A percentile compares a stretch with the other conserved stretches of the same genome.
Evolutionary conservation across 805 yeast species (phyloP).

Genomic region (Scheffersomyces amazonensis): DNA sequence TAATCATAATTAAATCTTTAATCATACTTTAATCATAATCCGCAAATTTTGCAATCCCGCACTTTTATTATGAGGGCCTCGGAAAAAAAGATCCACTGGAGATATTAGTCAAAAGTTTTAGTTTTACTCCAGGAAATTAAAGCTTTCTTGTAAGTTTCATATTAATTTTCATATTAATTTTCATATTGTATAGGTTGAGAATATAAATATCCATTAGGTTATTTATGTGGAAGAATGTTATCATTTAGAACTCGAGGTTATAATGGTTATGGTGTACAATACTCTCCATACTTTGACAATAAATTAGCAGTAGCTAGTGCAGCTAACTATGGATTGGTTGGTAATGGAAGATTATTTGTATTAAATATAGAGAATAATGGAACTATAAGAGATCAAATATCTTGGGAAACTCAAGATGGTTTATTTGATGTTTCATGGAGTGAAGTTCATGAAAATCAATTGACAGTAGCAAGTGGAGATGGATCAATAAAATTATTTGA

Average conservation of each 20-base stretch:
- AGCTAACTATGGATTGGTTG: conserved; percentile 91
- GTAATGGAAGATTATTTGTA: conserved; percentile 81
- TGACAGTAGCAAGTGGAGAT: conserved; percentile 83
- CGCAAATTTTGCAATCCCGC: no score
- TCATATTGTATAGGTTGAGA: no score
- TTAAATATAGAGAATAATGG: conserved; percentile 71
- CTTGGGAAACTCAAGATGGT: conserved; percentile 92
- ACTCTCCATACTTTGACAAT: conserved; percentile 90
- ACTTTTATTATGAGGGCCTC: no score
- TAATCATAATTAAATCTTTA: no score
- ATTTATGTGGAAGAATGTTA: no score
- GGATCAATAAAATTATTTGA: conserved; percentile 86
- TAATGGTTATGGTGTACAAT: conserved; percentile 83
- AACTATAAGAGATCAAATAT: conserved; percentile 45
- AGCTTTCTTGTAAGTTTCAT: no score
- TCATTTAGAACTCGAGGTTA: conserved; percentile 72
- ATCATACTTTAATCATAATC: no score
- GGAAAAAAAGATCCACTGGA: no score
- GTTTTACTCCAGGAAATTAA: no score
- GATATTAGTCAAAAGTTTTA: no score
- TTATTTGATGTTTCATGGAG: conserved; percentile 88
- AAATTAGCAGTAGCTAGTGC: conserved; percentile 87
- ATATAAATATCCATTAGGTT: no score
- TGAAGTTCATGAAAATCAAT: conserved; percentile 85
- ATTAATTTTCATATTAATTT: no score